Evolutionary conservation across 2,329 filamentous ascomycete species (phyloP).

Genomic region (Aureobasidium sp.): DNA sequence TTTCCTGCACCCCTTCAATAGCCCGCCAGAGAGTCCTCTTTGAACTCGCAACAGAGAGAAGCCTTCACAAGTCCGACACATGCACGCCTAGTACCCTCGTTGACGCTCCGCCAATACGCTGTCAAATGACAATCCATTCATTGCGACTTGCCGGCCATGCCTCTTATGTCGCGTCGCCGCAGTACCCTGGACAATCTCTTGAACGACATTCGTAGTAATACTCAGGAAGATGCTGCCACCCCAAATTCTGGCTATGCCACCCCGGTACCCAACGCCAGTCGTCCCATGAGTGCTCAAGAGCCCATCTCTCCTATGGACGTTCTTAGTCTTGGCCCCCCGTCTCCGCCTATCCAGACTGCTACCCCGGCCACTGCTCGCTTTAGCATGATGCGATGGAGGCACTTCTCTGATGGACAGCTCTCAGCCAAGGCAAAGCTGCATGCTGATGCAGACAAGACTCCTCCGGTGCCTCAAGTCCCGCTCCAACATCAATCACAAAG

Average conservation of each 20-base stretch:
- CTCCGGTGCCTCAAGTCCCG: constrained; percentile 37
- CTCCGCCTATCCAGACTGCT: constrained; percentile 17
- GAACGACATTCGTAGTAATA: constrained; percentile 13
- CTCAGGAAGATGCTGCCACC: constrained; percentile 9
- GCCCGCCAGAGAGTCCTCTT: neutral
- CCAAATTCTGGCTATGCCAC: constrained; percentile 9
- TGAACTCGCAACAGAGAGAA: neutral
- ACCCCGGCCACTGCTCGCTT: constrained; percentile 42
- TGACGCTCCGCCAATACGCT: neutral
- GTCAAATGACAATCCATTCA: constrained; percentile 3
- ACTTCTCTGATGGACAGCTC: constrained; percentile 88
- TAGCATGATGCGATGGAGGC: constrained; percentile 73
- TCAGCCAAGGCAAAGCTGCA: constrained; percentile 68
- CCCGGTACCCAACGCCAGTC: neutral
- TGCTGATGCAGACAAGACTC: constrained; percentile 47
- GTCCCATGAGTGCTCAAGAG: constrained; percentile 10
- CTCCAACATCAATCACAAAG: constrained; percentile 25
- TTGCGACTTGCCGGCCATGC: constrained; percentile 25
- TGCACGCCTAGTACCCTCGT: neutral
- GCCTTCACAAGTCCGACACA: neutral
- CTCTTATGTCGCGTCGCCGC: constrained; percentile 32
- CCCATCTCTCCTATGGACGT: neutral
- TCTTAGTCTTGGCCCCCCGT: constrained; percentile 11
- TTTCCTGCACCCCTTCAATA: constrained; percentile 2
- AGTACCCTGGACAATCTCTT: constrained; percentile 37